Conservation (phyloP, 306 rosid species). For the Herpetospermum pedunculosum region DNA sequence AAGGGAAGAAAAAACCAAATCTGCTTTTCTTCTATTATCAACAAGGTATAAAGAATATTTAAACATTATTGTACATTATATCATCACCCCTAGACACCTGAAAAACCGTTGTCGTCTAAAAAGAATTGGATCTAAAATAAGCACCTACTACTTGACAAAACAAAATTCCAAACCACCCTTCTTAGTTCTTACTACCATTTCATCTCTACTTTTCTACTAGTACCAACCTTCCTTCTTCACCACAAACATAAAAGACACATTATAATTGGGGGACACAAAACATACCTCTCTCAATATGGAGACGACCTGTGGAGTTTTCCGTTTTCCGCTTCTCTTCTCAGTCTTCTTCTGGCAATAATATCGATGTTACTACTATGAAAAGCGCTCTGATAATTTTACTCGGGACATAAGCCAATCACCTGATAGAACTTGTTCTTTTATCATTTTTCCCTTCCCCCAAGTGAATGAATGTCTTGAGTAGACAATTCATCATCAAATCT, state of each 20-base stretch:
- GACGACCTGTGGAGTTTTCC: background rate
- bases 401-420: background rate
- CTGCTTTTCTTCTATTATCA: conserved; percentile 8
- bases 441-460: background rate
- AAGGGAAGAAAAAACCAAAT: background rate
- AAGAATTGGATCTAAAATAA: conserved; percentile 12
- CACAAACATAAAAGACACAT: background rate
- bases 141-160: background rate
- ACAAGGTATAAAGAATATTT: conserved; percentile 9
- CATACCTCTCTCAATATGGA: background rate
- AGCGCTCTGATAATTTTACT: background rate
- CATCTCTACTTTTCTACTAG: background rate
- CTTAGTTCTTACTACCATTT: background rate
- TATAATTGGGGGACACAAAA: conserved; percentile 3
- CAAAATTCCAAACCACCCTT: conserved; percentile 1
- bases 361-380: background rate
- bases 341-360: background rate
- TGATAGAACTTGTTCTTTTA: background rate
- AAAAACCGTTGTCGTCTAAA: background rate
- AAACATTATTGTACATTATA: conserved; percentile 7
- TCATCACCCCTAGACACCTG: background rate
- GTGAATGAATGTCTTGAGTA: background rate
- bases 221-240: background rate
- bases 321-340: background rate
- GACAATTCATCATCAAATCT: background rate